These are phyloP conservation scores for Thelonectria discophora DNA, from an alignment of 2,329 filamentous ascomycete genomes.

Conservation along the genomic window DNA sequence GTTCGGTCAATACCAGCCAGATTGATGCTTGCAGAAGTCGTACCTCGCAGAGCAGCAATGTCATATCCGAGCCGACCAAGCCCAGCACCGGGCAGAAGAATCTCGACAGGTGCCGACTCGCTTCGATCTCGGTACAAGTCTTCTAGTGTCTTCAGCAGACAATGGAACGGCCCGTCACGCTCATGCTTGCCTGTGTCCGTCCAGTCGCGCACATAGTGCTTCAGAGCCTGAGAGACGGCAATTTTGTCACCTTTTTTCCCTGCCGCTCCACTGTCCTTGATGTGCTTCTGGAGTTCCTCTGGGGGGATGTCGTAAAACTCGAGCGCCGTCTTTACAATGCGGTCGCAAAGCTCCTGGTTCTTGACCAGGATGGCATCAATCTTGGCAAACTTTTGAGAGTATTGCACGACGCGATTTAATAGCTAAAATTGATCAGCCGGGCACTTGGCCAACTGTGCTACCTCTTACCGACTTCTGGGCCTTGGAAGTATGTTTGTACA, in stretches of 20 bases:
- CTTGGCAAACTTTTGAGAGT: constrained; percentile 61
- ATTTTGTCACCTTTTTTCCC: constrained; percentile 55
- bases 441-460: background rate
- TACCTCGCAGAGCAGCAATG: constrained; percentile 53
- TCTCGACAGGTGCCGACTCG: constrained; percentile 40
- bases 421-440: constrained; percentile 44
- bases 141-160: constrained; percentile 48
- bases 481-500: constrained; percentile 50
- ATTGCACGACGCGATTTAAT: constrained; percentile 65
- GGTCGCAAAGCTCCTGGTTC: constrained; percentile 57
- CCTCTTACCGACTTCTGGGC: constrained; percentile 46
- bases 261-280: constrained; percentile 49
- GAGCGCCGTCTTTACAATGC: constrained; percentile 56
- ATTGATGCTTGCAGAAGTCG: background rate
- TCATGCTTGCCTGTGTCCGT: constrained; percentile 57
- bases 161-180: constrained; percentile 53
- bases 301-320: constrained; percentile 56
- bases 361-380: constrained; percentile 53
- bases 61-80: constrained; percentile 63
- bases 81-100: constrained; percentile 63
- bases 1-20: background rate
- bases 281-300: constrained; percentile 55
- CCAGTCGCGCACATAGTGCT: constrained; percentile 68
- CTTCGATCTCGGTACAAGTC: constrained; percentile 43
- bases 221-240: constrained; percentile 62